These are phyloP conservation scores for Prunella vulgaris DNA, from an alignment of 257 asterid species.

Conservation along the genomic window DNA sequence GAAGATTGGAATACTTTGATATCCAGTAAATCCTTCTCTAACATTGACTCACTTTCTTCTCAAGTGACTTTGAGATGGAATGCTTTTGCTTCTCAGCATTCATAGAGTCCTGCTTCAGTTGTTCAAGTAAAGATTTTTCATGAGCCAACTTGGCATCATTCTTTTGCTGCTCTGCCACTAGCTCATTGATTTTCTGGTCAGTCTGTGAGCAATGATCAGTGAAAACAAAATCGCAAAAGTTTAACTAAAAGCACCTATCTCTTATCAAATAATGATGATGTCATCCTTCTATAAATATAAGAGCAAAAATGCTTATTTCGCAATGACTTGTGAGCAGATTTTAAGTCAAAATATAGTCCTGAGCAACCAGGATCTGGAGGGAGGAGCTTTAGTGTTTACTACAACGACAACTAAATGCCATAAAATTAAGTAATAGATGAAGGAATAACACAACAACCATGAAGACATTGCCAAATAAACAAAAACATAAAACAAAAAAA, in stretches of 20 bases:
- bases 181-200: constrained; percentile 84
- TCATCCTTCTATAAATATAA: not conserved
- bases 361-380: not conserved
- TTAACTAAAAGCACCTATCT: constrained; percentile 2
- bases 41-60: constrained; percentile 62
- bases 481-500: not conserved
- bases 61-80: constrained; percentile 72
- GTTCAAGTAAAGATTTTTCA: constrained; percentile 78
- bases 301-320: constrained; percentile 6
- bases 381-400: not conserved
- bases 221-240: constrained; percentile 40
- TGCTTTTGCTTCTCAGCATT: constrained; percentile 77
- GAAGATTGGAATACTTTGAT: not conserved
- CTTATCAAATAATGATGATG: not conserved
- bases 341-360: not conserved
- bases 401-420: not conserved
- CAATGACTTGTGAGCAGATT: not conserved
- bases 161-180: constrained; percentile 93
- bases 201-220: constrained; percentile 67
- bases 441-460: constrained; percentile 24
- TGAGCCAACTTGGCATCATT: constrained; percentile 94
- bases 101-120: constrained; percentile 71
- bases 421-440: constrained; percentile 3
- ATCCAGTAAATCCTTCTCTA: constrained; percentile 4
- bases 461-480: not conserved